A percentile compares a stretch with the other conserved stretches of the same genome.
phyloP scores from a whole-genome alignment of 2,329 filamentous ascomycete genomes.

The Botryotinia calthae region DNA sequence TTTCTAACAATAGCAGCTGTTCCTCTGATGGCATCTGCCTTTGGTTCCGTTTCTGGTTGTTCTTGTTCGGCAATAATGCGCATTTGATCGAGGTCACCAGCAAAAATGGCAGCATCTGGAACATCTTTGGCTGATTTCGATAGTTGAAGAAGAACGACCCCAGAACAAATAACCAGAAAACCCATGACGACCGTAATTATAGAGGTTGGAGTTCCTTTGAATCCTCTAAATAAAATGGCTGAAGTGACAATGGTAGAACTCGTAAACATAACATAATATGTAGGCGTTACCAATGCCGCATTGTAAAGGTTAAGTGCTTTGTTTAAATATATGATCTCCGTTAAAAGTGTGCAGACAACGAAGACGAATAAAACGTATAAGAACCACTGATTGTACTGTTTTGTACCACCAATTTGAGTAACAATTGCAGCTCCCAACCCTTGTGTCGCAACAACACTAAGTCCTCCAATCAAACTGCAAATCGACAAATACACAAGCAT shows the following conservation, averaged over 20 bases:
- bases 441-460: constrained; percentile 94
- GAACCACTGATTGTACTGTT: constrained; percentile 98
- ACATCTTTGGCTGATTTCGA: constrained; percentile 98
- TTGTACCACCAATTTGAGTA: constrained; percentile 74
- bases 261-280: constrained; percentile 98
- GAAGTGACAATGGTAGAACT: constrained; percentile 93
- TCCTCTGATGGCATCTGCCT: constrained; percentile 92
- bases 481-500: constrained; percentile 98
- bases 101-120: constrained; percentile 87
- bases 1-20: constrained; percentile 83
- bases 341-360: constrained; percentile 82
- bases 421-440: constrained; percentile 89
- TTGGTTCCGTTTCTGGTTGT: constrained; percentile 93
- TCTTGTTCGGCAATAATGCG: constrained; percentile 93
- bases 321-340: constrained; percentile 93
- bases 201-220: constrained; percentile 77
- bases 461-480: constrained; percentile 88
- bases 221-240: constrained; percentile 86
- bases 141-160: constrained; percentile 89
- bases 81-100: constrained; percentile 89
- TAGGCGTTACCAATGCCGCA: constrained; percentile 92
- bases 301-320: constrained; percentile 99
- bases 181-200: constrained; percentile 91
- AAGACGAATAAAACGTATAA: constrained; percentile 89
- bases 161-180: constrained; percentile 89